These are phyloP conservation scores for Apiospora pterosperma DNA, from an alignment of 2,329 filamentous ascomycete genomes.

Conservation along the genomic window DNA sequence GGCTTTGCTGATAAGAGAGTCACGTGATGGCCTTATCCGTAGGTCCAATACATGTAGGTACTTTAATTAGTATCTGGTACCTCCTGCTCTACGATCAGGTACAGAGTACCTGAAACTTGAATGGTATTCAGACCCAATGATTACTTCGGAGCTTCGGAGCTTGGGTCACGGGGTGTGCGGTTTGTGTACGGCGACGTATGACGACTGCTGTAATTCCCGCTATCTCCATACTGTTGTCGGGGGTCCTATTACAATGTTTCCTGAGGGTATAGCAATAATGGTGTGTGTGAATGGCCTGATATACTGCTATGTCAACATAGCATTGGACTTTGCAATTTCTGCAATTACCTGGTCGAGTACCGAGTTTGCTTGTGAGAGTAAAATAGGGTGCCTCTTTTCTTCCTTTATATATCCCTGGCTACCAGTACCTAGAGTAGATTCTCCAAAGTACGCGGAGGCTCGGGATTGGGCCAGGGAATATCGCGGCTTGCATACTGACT, in stretches of 20 bases:
- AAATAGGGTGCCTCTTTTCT: background rate
- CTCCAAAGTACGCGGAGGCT: background rate
- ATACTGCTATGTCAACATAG: background rate
- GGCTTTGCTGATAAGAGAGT: background rate
- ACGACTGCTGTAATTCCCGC: background rate
- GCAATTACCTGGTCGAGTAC: background rate
- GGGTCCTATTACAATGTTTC: background rate
- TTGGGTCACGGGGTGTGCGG: background rate
- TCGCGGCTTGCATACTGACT: background rate
- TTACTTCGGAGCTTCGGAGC: conserved; percentile 1
- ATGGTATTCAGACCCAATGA: conserved; percentile 1
- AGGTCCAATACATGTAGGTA: background rate
- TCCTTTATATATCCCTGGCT: background rate
- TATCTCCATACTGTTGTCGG: background rate
- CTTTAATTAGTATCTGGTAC: too few species aligned
- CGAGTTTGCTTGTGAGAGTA: background rate
- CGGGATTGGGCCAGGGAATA: background rate
- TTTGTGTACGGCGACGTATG: conserved; percentile 1
- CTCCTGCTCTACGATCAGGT: background rate
- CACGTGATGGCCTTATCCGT: background rate
- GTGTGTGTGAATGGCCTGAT: conserved; percentile 1
- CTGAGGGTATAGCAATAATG: background rate
- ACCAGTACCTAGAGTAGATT: background rate
- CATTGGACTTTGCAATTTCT: background rate
- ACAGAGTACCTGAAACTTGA: background rate